Conservation (phyloP, 768 basidiomycete genomes). For the Phanerodontia chrysosporium region DNA sequence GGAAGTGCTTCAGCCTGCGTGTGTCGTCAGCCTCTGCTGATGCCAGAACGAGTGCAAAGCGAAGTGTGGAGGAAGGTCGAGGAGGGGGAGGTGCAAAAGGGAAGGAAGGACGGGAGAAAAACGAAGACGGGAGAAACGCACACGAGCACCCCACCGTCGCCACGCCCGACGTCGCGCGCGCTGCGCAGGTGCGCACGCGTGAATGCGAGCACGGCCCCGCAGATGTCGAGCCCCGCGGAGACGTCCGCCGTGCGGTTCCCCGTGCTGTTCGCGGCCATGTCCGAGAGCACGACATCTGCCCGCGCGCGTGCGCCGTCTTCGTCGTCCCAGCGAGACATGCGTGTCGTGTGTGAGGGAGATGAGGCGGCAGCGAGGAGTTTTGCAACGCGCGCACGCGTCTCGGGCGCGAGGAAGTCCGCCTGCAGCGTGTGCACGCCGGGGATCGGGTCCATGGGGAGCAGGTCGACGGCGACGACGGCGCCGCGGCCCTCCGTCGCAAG, state of each 20-base stretch:
- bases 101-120: no score
- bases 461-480: constrained; percentile 74
- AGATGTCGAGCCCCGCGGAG: constrained; percentile 65
- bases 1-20: constrained; percentile 79
- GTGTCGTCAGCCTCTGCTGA: constrained; percentile 7
- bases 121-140: no score
- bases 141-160: constrained; percentile 54
- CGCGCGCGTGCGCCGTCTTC: background rate
- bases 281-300: constrained; percentile 81
- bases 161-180: constrained; percentile 38
- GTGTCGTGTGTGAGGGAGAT: no score
- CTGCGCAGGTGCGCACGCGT: constrained; percentile 48
- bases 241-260: constrained; percentile 68
- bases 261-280: constrained; percentile 84
- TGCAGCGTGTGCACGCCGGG: constrained; percentile 68
- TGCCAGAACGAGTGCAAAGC: no score
- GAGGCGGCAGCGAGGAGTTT: constrained; percentile 28
- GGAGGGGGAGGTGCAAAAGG: constrained; percentile 3
- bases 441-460: constrained; percentile 70
- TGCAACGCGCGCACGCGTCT: constrained; percentile 44
- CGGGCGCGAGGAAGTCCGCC: constrained; percentile 69
- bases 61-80: background rate
- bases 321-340: no score
- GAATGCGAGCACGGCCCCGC: constrained; percentile 69
- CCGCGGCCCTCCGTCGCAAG: constrained; percentile 30